Percentiles rank a stretch among this genome's conserved stretches.
phyloP scores from a whole-genome alignment of 148 eudicot genomes.

The Diospyros kaki region DNA sequence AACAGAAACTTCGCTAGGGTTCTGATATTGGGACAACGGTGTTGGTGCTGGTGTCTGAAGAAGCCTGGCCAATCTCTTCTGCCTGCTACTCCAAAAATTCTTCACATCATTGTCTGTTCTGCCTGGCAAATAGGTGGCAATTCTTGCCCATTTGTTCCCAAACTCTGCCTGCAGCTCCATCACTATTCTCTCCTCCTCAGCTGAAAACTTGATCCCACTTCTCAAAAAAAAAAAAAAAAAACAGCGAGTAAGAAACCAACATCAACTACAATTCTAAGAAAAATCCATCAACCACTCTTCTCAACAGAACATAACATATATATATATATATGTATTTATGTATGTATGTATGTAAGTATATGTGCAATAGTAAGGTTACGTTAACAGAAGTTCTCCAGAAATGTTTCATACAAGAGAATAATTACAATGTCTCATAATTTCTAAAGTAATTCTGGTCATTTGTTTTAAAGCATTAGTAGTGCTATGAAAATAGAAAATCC shows the following conservation, averaged over 20 bases:
- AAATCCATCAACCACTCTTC: not conserved
- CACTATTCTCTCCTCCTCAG: conserved; percentile 72
- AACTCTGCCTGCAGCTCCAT: conserved; percentile 58
- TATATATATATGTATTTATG: not conserved
- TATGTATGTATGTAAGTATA: too few relatives aligned
- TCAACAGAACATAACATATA: not conserved
- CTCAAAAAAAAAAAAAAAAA: not conserved
- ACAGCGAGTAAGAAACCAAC: not conserved
- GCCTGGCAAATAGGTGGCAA: conserved; percentile 62
- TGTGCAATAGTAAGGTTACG: too few relatives aligned
- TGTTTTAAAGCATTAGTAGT: too few relatives aligned
- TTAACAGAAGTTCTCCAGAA: too few relatives aligned
- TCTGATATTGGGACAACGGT: conserved; percentile 15
- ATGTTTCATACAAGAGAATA: too few relatives aligned
- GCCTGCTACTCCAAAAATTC: conserved; percentile 91
- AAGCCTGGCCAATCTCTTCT: conserved; percentile 59
- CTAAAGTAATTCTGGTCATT: too few relatives aligned
- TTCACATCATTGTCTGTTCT: conserved; percentile 86
- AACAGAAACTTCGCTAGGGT: conserved; percentile 6
- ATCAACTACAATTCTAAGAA: too few relatives aligned
- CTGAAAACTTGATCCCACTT: conserved; percentile 79
- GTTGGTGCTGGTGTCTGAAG: conserved; percentile 28
- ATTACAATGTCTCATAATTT: too few relatives aligned
- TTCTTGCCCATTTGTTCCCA: conserved; percentile 88
- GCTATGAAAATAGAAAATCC: too few relatives aligned